Base-by-base conservation (phyloP, 2,329 filamentous ascomycete species). In the Orbilia brochopaga region DNA sequence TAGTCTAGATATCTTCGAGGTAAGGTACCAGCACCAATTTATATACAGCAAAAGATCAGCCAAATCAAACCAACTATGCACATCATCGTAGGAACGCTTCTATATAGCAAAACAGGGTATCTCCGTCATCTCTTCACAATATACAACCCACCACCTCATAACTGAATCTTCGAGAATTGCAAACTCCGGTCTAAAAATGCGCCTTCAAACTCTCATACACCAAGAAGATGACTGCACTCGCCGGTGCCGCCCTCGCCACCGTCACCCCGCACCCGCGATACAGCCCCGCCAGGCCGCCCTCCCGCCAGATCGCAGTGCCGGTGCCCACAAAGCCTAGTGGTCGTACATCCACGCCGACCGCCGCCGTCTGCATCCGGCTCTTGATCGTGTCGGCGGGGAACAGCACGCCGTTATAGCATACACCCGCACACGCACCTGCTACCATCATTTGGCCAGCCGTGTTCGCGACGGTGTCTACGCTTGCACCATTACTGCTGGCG, bases 331-430 rank as follows among this genome's bases (percentile, higher is more conserved):
- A 97, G 0, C 87, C 88, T 46, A 85, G 85, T 59, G 84, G 84
- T 62, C 81, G 80, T 1, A 82, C 82, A 21, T 82, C 80, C 7
- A 83, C 76, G 32, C 84, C 85, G 48, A 91, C 82, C 3, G 92
- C 88, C 59, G 89, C 85, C 0, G 94, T 99, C 81, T 99, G 94
- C 88, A 99, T 96, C 53, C 93, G 87, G 17, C 90, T 95, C 81
- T 99, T 99, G 82, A 99, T 89, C 0, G 94, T 99, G 79, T 99
- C 94, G 55, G 94, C 94, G 0, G 94, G 94, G 79, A 94, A 99
- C 83, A 97, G 97, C 21, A 96, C 82, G 78, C 97, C 97, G 79
- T 99, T 99, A 81, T 99, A 99, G 37, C 87, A 88, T 82, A 97
- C 90, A 59, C 94, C 94, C 2, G 93, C 94, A 37, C 65, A 55